Base-by-base conservation (phyloP, 1,139 yeast genomes). In the Candida labiduridarum region DNA sequence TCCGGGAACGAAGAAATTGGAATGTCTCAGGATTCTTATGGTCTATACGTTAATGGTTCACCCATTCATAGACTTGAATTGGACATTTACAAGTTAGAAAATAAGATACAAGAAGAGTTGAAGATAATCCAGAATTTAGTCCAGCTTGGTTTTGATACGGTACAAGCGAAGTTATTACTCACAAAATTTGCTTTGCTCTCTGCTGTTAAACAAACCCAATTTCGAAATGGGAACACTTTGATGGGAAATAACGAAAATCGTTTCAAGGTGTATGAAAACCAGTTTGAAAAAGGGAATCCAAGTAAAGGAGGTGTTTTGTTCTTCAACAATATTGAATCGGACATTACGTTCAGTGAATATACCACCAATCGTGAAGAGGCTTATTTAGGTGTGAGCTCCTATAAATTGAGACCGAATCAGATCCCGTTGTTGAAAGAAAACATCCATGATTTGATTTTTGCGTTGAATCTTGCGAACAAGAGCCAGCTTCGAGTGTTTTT, bases 251-350 rank as follows among this genome's bases (percentile, higher is more conserved):
- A 72, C 50, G 74, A 69, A 41, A 76, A 73, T 56, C 59, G 81
- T 49, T 75, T 67, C 54, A 63, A 59, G 41, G 63, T 78, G 3
- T 73, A 62, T 53, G 61, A 67, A 41, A 63, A 70, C 11, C 54
- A 59, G 0, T 76, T 76, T 39, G 64, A 68, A 14, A 57, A 59
- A 0, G 55, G 53, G 3, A 56, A 59, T 1, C 61, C 64, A 16
- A 49, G 61, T 1, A 58, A 56, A 36, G 71, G 74, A 14, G 81
- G 83, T 0, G 80, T 92, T 7, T 75, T 87, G 1, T 92, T 85
- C 71, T 76, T 92, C 58, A 95, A 92, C 60, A 87, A 94, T 65
- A 68, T 94, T 11, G 96, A 85, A 57, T 62, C 57, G 0, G 97
- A 91, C 59, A 62, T 64, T 0, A 72, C 71, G 38, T 92, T 89